Conservation (phyloP, 192 early-diverging fungal species). For the Jimgerdemannia flammicorona region DNA sequence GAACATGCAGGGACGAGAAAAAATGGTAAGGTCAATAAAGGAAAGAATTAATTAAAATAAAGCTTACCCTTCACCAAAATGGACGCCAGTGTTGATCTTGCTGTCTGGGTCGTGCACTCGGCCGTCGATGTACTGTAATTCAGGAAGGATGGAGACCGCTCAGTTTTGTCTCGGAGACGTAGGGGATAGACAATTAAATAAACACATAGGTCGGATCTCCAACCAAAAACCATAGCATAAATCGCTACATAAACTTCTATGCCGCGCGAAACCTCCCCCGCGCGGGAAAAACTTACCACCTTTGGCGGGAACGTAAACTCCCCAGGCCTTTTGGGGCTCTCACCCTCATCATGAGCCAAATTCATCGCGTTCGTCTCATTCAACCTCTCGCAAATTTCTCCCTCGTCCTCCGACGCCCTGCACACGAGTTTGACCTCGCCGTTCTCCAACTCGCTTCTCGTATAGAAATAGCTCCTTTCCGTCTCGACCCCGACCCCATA, state of each 20-base stretch:
- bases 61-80: constrained; percentile 60
- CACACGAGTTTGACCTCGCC: constrained; percentile 8
- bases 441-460: constrained; percentile 9
- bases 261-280: background rate
- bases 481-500: constrained; percentile 79
- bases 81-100: constrained; percentile 65
- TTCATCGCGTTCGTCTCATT: too few species aligned
- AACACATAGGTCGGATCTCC: too few species aligned
- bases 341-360: background rate
- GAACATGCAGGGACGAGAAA: background rate
- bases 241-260: too few species aligned
- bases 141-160: constrained; percentile 3
- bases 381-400: too few species aligned
- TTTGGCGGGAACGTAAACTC: constrained; percentile 16
- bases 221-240: too few species aligned
- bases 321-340: constrained; percentile 18
- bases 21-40: background rate
- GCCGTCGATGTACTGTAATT: constrained; percentile 46
- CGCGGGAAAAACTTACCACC: background rate
- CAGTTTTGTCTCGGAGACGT: too few species aligned
- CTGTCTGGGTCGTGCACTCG: constrained; percentile 48
- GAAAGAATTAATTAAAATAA: background rate
- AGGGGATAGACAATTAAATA: too few species aligned
- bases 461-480: constrained; percentile 84
- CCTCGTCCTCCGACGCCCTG: background rate